A percentile compares a stretch with the other conserved stretches of the same genome.
Evolutionary conservation across 2,329 filamentous ascomycete species (phyloP).

Genomic region (Pseudopyricularia cyperi): DNA sequence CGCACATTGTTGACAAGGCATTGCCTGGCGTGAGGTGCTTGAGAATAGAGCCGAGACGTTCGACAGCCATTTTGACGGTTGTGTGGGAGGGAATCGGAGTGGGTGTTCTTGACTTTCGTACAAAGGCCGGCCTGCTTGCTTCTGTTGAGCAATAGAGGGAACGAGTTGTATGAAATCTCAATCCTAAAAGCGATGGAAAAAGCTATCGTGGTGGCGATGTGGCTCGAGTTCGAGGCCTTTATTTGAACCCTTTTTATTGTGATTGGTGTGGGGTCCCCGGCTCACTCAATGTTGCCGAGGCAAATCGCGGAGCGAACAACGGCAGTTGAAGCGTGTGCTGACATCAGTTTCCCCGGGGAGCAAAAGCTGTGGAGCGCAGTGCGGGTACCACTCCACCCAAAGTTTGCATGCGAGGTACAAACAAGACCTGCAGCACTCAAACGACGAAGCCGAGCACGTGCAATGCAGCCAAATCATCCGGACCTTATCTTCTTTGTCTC

Average conservation of each 20-base stretch:
- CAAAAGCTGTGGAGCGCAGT: background rate
- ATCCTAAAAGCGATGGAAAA: no score
- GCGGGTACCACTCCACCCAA: background rate
- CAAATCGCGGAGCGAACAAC: background rate
- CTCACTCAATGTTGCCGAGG: background rate
- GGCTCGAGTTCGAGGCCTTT: background rate
- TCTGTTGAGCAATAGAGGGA: background rate
- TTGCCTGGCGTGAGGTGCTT: constrained; percentile 70
- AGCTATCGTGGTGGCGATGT: background rate
- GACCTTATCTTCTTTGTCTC: no score
- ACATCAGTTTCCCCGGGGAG: background rate
- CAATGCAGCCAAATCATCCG: no score
- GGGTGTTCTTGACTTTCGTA: background rate
- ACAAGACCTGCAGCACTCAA: no score
- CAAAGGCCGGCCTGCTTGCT: background rate
- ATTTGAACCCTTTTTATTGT: background rate
- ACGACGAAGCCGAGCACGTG: no score
- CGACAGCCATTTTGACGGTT: constrained; percentile 53
- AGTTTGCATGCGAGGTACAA: background rate
- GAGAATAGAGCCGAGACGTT: constrained; percentile 77
- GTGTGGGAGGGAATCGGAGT: background rate
- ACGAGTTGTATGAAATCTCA: no score
- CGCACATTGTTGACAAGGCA: constrained; percentile 67
- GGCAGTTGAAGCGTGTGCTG: background rate
- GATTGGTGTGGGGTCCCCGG: background rate